These are phyloP conservation scores for Lasiodiplodia sp. DNA, from an alignment of 2,329 filamentous ascomycete genomes.

Conservation along the genomic window DNA sequence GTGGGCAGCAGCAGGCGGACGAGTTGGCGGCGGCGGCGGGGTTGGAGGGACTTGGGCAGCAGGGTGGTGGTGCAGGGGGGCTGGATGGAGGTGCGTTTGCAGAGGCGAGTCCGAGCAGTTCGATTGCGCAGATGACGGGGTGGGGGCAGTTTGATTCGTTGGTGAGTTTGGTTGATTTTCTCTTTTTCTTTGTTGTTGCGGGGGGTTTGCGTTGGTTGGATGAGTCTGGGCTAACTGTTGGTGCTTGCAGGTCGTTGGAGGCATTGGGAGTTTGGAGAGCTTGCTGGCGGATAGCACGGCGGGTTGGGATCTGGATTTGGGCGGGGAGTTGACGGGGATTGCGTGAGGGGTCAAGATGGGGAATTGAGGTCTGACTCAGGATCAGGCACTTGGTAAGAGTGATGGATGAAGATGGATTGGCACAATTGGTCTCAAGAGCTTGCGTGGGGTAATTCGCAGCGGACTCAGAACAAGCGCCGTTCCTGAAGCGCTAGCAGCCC, in stretches of 20 bases:
- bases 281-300: conserved; percentile 7
- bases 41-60: background rate
- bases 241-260: conserved; percentile 4
- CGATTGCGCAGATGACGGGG: conserved; percentile 46
- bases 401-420: too few relatives aligned
- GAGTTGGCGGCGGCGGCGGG: background rate
- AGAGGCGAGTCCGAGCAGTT: conserved; percentile 32
- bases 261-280: conserved; percentile 22
- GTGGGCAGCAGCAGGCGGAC: background rate
- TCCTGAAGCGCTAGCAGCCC: too few relatives aligned
- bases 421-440: too few relatives aligned
- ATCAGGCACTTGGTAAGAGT: too few relatives aligned
- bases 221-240: background rate
- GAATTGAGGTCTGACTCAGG: too few relatives aligned
- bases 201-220: too few relatives aligned
- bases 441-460: too few relatives aligned
- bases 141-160: conserved; percentile 50
- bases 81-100: conserved; percentile 7
- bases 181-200: background rate
- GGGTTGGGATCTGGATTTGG: conserved; percentile 11
- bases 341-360: background rate
- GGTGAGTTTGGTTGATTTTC: conserved; percentile 38
- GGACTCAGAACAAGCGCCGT: too few relatives aligned
- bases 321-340: background rate
- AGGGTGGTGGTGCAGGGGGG: background rate